Base-by-base conservation (phyloP, 2,329 filamentous ascomycete genomes). In the Thermothelomyces thermophilus region DNA sequence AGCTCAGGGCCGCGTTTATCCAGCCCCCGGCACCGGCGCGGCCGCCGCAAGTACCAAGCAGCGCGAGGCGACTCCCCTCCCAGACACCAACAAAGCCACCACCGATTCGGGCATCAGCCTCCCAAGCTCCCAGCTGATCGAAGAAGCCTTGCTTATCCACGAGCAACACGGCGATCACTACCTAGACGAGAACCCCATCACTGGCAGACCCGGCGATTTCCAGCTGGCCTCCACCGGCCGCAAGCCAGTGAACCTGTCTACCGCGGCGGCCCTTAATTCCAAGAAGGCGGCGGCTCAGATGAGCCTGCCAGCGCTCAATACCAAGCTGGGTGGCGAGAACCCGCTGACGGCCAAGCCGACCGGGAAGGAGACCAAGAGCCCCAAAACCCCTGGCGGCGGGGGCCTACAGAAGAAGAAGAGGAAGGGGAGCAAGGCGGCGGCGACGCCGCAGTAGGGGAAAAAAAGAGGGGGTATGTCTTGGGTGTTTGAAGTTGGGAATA, bases 171-270 rank as follows among this genome's bases (percentile, higher is more conserved):
- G 80, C 33, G 76, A 79, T 42, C 80, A 84, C 56, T 84, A 81
- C 61, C 77, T 84, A 66, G 79, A 85, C 64, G 79, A 84, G 63
- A 84, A 83, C 56, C 80, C 81, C 36, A 84, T 85, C 58, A 83
- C 80, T 0, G 82, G 82, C 42, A 73, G 76, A 26, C 82, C 82
- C 1, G 82, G 82, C 43, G 79, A 82, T 47, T 85, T 84, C 64
- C 79, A 83, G 57, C 72, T 84, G 10, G 76, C 76, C 8, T 80
- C 78, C 7, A 83, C 79, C 0, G 80, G 81, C 1, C 73, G 79
- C 47, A 77, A 77, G 60, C 64, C 68, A 22, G 47, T 51, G 5
- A 54, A 47, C 30, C 48, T 50, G 9, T 47, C 46, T 1, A 34
- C 54, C 10, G 44, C 45, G 1, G 45, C 41, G 17, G 41, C 41